Percentiles rank a stretch among this genome's conserved stretches.
These are phyloP conservation scores for Didymella keratinophila DNA, from an alignment of 2,329 filamentous ascomycete species.

Conservation along the genomic window DNA sequence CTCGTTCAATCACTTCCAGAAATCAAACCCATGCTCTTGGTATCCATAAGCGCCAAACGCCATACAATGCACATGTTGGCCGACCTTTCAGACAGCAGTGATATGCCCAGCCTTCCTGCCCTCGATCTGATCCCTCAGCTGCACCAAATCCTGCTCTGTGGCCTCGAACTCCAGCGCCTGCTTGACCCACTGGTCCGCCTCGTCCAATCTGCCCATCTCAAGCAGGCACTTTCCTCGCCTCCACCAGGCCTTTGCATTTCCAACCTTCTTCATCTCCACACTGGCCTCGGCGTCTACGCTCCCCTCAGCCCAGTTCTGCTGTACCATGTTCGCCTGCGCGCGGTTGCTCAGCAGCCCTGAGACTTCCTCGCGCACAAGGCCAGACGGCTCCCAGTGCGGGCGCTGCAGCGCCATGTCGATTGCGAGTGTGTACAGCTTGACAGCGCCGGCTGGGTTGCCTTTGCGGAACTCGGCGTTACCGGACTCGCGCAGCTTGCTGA, in stretches of 20 bases:
- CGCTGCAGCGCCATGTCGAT: constrained; percentile 86
- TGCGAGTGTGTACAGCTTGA: constrained; percentile 83
- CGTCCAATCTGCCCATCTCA: constrained; percentile 88
- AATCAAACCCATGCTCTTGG: constrained; percentile 14
- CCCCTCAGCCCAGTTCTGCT: constrained; percentile 83
- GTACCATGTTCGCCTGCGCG: constrained; percentile 87
- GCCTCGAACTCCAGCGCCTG: constrained; percentile 84
- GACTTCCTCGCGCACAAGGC: constrained; percentile 84
- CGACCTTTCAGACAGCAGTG: constrained; percentile 1
- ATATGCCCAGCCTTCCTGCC: constrained; percentile 49
- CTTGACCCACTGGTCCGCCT: constrained; percentile 81
- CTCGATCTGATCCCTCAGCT: constrained; percentile 54
- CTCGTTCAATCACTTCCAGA: background rate
- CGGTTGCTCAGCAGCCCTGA: constrained; percentile 82
- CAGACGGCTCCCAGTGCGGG: constrained; percentile 86
- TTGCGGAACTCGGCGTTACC: constrained; percentile 87
- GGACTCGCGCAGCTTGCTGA: constrained; percentile 88
- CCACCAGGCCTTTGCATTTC: constrained; percentile 96
- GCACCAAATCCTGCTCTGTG: constrained; percentile 54
- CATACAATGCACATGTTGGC: constrained; percentile 29
- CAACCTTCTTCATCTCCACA: constrained; percentile 84
- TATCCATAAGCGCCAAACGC: constrained; percentile 30
- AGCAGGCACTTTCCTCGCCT: constrained; percentile 81
- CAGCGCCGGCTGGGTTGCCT: constrained; percentile 74
- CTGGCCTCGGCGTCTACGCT: constrained; percentile 87